A percentile compares a stretch with the other conserved stretches of the same genome.
phyloP scores from a whole-genome alignment of 2,329 filamentous ascomycete genomes.

The Penicillium sp. region DNA sequence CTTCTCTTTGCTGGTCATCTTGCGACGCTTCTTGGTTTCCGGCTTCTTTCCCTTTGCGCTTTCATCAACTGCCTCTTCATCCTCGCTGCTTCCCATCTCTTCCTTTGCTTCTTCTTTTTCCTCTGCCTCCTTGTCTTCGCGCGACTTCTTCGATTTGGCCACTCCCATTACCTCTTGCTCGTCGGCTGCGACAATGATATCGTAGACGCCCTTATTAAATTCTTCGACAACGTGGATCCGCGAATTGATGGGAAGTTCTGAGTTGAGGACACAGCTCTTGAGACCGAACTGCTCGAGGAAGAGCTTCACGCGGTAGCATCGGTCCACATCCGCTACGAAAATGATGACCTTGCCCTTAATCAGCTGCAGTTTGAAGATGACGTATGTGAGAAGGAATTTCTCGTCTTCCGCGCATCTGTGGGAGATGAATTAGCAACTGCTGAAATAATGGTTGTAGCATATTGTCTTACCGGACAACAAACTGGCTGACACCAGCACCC shows the following conservation, averaged over 20 bases:
- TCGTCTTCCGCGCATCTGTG: constrained; percentile 85
- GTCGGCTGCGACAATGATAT: constrained; percentile 95
- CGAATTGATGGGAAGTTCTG: constrained; percentile 88
- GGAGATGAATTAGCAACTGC: constrained; percentile 17
- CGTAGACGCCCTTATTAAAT: constrained; percentile 95
- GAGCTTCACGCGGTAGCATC: constrained; percentile 87
- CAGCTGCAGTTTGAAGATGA: constrained; percentile 91
- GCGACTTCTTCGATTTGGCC: constrained; percentile 33
- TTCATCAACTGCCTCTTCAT: constrained; percentile 34
- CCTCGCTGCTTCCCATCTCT: constrained; percentile 39
- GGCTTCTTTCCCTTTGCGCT: constrained; percentile 22
- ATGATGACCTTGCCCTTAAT: constrained; percentile 89
- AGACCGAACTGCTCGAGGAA: constrained; percentile 97
- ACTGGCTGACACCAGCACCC: constrained; percentile 76
- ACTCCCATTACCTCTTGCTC: constrained; percentile 78
- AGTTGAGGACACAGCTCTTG: constrained; percentile 88
- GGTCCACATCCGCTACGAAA: constrained; percentile 81
- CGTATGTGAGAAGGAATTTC: constrained; percentile 88
- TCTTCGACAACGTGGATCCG: constrained; percentile 93
- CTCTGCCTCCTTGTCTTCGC: constrained; percentile 24
- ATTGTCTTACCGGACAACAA: constrained; percentile 67
- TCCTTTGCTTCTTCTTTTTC: constrained; percentile 28
- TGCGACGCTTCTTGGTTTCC: constrained; percentile 57
- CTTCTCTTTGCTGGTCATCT: constrained; percentile 66
- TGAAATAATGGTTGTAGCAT: neutral